These are phyloP conservation scores for Phytophthora palmivora DNA, from an alignment of 352 stramenopile genomes.

Conservation along the genomic window DNA sequence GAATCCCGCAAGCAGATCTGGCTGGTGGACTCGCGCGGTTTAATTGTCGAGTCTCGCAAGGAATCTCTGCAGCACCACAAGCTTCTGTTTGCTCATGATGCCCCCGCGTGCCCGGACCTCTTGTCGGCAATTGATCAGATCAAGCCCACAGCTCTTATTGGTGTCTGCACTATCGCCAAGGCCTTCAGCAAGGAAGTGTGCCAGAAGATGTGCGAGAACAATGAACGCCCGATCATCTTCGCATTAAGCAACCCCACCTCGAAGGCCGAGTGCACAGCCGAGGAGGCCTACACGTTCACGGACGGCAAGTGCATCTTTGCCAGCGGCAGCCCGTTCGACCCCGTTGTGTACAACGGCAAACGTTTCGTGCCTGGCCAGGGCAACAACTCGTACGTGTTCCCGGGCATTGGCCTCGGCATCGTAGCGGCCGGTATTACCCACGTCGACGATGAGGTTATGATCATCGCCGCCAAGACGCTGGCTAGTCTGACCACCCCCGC, in stretches of 20 bases:
- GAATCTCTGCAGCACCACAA: slow-evolving; percentile 91
- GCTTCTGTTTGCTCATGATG: slow-evolving; percentile 88
- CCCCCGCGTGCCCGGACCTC: slow-evolving; percentile 65
- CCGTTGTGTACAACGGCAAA: slow-evolving; percentile 90
- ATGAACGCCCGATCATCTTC: slow-evolving; percentile 96
- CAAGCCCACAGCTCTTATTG: slow-evolving; percentile 95
- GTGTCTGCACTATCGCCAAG: slow-evolving; percentile 92
- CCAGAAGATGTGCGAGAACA: slow-evolving; percentile 88
- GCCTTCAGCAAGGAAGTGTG: slow-evolving; percentile 92
- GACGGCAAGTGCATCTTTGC: slow-evolving; percentile 96
- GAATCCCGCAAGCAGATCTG: slow-evolving; percentile 93
- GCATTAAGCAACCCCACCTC: slow-evolving; percentile 97
- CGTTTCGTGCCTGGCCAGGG: slow-evolving; percentile 87
- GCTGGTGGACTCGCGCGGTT: slow-evolving; percentile 93
- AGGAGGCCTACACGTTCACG: slow-evolving; percentile 97
- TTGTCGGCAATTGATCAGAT: slow-evolving; percentile 84
- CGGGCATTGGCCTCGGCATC: slow-evolving; percentile 94
- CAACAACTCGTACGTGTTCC: slow-evolving; percentile 99
- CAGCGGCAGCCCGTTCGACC: slow-evolving; percentile 95
- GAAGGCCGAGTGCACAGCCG: slow-evolving; percentile 96
- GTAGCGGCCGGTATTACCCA: slow-evolving; percentile 85
- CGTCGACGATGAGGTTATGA: slow-evolving; percentile 85
- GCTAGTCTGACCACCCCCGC: slow-evolving; percentile 82
- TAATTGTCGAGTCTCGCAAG: slow-evolving; percentile 80
- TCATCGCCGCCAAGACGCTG: slow-evolving; percentile 81